Evolutionary conservation across 2,329 filamentous ascomycete species (phyloP).

Genomic region (Fusarium sp.): DNA sequence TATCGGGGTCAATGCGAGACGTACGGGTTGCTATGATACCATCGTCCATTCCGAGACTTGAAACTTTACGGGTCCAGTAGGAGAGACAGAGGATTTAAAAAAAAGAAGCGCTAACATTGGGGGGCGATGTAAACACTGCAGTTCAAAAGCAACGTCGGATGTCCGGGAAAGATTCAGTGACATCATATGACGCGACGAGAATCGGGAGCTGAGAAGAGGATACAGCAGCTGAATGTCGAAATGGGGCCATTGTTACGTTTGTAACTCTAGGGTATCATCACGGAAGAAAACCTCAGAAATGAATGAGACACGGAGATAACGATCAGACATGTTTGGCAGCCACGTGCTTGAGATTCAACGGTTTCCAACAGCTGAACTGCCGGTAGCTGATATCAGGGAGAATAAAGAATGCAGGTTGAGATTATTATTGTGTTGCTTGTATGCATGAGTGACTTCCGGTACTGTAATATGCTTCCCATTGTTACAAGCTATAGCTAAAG

Average conservation of each 20-base stretch:
- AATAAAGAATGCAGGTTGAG: not conserved
- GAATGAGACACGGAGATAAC: not conserved
- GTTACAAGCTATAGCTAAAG: not conserved
- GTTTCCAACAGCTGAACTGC: not conserved
- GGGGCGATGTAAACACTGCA: conserved; percentile 6
- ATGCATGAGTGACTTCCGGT: not conserved
- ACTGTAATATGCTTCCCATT: conserved; percentile 4
- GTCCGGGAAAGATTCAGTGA: conserved; percentile 19
- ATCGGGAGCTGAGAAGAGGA: conserved; percentile 21
- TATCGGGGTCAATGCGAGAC: conserved; percentile 4
- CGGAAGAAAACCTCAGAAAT: not conserved
- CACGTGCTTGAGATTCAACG: conserved; percentile 22
- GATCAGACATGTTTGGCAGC: conserved; percentile 7
- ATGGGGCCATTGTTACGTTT: not conserved
- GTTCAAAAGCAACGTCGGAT: conserved; percentile 13
- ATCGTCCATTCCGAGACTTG: not conserved
- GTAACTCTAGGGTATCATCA: not conserved
- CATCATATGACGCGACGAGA: conserved; percentile 37
- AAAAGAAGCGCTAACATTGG: not conserved
- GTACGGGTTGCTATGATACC: conserved; percentile 19
- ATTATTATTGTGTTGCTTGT: not conserved
- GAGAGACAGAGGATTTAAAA: conserved; percentile 1
- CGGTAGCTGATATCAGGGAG: not conserved
- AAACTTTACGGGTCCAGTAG: not conserved
- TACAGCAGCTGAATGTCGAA: not conserved